These are phyloP conservation scores for Parachaetomium inaequale DNA, from an alignment of 495 filamentous ascomycete species.

Conservation along the genomic window DNA sequence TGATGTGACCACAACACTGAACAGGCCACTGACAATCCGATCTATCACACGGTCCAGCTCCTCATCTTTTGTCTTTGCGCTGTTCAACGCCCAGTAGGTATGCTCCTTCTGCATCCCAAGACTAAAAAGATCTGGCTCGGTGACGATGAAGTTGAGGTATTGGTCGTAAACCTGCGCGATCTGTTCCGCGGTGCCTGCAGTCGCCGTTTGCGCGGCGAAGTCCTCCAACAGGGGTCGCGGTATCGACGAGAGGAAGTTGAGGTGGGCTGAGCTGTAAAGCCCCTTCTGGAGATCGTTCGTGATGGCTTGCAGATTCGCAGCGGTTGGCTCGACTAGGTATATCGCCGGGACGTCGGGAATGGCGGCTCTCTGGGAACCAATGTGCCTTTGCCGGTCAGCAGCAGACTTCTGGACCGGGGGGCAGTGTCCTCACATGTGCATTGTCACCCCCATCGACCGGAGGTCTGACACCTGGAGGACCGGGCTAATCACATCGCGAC, in stretches of 20 bases:
- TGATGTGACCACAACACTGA: constrained; percentile 96
- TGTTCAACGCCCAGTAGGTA: constrained; percentile 92
- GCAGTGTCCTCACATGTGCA: constrained; percentile 63
- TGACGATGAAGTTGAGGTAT: constrained; percentile 96
- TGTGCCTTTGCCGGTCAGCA: constrained; percentile 46
- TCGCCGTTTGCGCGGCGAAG: constrained; percentile 83
- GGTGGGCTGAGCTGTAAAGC: constrained; percentile 89
- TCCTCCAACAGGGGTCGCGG: constrained; percentile 91
- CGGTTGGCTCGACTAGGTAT: constrained; percentile 88
- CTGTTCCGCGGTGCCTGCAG: constrained; percentile 76
- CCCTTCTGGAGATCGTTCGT: constrained; percentile 81
- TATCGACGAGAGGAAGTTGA: constrained; percentile 96
- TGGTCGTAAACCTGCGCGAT: constrained; percentile 95
- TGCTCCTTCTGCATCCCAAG: constrained; percentile 80
- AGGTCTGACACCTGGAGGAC: constrained; percentile 91
- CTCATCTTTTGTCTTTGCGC: constrained; percentile 82
- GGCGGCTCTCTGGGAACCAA: constrained; percentile 76
- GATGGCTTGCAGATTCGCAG: constrained; percentile 74
- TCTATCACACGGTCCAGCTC: constrained; percentile 83
- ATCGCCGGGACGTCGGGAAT: constrained; percentile 97
- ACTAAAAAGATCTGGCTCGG: constrained; percentile 93
- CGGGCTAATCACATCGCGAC: constrained; percentile 77
- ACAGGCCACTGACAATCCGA: constrained; percentile 87
- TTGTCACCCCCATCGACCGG: constrained; percentile 88
- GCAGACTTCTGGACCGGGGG: background rate